Evolutionary conservation across 331 rosid species (phyloP).

Genomic region (Rhamnella rubrinervis): DNA sequence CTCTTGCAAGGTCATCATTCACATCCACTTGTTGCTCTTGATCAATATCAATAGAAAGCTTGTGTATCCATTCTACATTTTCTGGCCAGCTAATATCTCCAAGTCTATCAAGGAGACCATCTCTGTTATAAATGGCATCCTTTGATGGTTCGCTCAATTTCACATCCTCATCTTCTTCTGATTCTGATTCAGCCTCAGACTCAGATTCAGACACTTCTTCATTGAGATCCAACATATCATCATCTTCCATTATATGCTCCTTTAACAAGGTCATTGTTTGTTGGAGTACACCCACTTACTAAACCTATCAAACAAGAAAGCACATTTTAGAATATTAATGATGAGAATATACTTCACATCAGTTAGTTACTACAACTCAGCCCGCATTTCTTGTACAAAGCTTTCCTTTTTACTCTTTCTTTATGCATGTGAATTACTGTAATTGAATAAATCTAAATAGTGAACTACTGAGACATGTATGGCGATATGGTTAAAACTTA

Average conservation of each 20-base stretch:
- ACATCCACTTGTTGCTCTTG: conserved; percentile 55
- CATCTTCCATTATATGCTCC: conserved; percentile 21
- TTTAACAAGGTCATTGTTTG: conserved; percentile 13
- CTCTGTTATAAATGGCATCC: conserved; percentile 48
- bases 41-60: conserved; percentile 39
- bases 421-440: no score
- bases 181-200: conserved; percentile 42
- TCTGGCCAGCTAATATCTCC: conserved; percentile 74
- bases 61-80: conserved; percentile 44
- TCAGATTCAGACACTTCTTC: conserved; percentile 46
- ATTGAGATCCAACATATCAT: conserved; percentile 18
- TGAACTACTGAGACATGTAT: no score
- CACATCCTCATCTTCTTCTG: conserved; percentile 47
- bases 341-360: no score
- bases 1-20: conserved; percentile 69
- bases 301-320: background rate
- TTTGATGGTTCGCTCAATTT: conserved; percentile 52
- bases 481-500: no score
- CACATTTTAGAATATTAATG: background rate
- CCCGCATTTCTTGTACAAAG: no score
- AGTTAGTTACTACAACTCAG: no score
- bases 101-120: conserved; percentile 66
- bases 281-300: conserved; percentile 32
- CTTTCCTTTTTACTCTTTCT: no score
- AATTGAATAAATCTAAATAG: no score